Percentiles rank a stretch among this genome's conserved stretches.
phyloP scores from a whole-genome alignment of 1,284 basidiomycete genomes.

The Ganoderma lucidum region DNA sequence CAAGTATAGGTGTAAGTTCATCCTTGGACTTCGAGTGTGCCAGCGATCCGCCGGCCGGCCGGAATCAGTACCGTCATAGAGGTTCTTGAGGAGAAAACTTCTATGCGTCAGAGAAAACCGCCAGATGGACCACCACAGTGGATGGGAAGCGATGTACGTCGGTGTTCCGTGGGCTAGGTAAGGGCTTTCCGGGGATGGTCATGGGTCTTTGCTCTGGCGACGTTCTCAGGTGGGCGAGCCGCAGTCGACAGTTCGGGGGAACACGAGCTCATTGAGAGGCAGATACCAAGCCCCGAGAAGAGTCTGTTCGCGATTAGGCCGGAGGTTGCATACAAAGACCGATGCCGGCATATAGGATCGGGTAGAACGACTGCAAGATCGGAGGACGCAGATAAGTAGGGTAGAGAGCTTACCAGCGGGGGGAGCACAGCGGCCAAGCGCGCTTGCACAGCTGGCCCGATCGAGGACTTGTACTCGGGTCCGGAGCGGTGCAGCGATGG shows the following conservation, averaged over 20 bases:
- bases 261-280: neutral
- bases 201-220: constrained; percentile 14
- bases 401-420: neutral
- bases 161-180: neutral
- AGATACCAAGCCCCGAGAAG: neutral
- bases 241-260: constrained; percentile 20
- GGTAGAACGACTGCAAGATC: neutral
- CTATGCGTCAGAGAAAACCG: neutral
- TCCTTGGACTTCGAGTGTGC: neutral
- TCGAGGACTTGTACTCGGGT: constrained; percentile 9
- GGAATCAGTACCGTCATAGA: constrained; percentile 2
- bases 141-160: neutral
- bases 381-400: neutral
- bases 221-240: constrained; percentile 24
- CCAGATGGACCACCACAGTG: no score
- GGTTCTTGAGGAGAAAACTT: constrained; percentile 8
- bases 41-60: neutral
- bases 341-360: neutral
- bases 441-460: constrained; percentile 15
- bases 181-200: constrained; percentile 14
- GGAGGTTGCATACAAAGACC: neutral
- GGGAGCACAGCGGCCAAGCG: neutral
- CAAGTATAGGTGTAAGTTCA: neutral
- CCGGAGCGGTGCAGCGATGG: constrained; percentile 10
- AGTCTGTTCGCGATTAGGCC: neutral